Percentiles rank a stretch among this genome's conserved stretches.
These are phyloP conservation scores for Penicillium expansum DNA, from an alignment of 2,329 filamentous ascomycete species.

Conservation along the genomic window DNA sequence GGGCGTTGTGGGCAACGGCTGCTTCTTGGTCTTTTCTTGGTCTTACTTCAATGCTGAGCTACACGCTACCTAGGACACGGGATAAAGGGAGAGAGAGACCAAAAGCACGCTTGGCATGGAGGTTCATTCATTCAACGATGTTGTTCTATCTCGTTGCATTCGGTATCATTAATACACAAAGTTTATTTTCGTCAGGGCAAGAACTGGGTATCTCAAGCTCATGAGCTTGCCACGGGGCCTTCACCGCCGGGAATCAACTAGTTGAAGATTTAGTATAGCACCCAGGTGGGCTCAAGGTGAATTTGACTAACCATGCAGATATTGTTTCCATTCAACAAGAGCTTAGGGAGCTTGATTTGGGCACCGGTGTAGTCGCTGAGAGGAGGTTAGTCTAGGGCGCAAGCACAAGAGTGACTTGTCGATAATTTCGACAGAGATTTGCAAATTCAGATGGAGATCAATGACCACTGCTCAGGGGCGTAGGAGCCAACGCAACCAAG, in stretches of 20 bases:
- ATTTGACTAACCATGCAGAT: conserved; percentile 83
- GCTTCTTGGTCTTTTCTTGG: background rate
- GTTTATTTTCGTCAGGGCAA: conserved; percentile 17
- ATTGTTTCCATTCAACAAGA: conserved; percentile 95
- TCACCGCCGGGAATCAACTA: conserved; percentile 77
- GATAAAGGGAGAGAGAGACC: background rate
- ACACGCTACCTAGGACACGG: background rate
- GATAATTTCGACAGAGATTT: too few species aligned
- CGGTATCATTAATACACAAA: conserved; percentile 26
- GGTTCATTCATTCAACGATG: conserved; percentile 19
- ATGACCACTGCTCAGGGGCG: background rate
- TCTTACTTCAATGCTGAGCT: background rate
- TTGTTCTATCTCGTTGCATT: conserved; percentile 23
- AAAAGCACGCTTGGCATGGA: background rate
- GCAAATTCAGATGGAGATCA: background rate
- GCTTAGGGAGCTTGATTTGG: conserved; percentile 87
- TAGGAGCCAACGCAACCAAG: background rate
- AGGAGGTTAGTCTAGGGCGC: conserved; percentile 15
- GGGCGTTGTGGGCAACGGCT: background rate
- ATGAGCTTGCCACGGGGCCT: conserved; percentile 54
- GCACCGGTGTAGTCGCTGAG: conserved; percentile 83
- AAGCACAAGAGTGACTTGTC: background rate
- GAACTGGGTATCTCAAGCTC: conserved; percentile 5
- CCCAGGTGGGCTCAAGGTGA: background rate
- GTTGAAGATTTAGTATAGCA: conserved; percentile 14